Evolutionary conservation across 805 yeast species (phyloP).

Genomic region (Metschnikowia chrysomelidarum): DNA sequence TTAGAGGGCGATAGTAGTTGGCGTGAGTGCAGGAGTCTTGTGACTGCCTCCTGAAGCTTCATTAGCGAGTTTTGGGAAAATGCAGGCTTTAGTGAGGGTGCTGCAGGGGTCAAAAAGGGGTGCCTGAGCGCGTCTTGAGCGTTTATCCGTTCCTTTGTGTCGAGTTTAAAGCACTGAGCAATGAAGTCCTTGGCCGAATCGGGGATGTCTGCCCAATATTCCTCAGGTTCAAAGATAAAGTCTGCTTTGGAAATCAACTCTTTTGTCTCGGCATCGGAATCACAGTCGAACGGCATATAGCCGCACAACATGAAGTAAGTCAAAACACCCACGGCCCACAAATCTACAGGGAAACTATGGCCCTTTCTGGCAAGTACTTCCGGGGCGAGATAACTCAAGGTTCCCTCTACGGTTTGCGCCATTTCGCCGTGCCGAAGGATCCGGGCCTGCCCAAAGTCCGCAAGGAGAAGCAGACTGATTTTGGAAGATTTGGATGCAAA

Average conservation of each 20-base stretch:
- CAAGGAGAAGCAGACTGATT: slow-evolving; percentile 43
- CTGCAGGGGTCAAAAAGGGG: slow-evolving; percentile 29
- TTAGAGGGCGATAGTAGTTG: slow-evolving; percentile 3
- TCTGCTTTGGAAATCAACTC: slow-evolving; percentile 61
- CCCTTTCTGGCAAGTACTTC: slow-evolving; percentile 54
- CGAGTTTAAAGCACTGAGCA: slow-evolving; percentile 48
- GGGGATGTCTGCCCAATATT: slow-evolving; percentile 52
- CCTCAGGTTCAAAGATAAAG: slow-evolving; percentile 59
- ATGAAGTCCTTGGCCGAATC: slow-evolving; percentile 58
- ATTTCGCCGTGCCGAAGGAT: slow-evolving; percentile 29
- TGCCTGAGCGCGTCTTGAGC: slow-evolving; percentile 46
- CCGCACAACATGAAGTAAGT: slow-evolving; percentile 71
- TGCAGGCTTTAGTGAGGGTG: slow-evolving; percentile 7
- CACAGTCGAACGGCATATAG: slow-evolving; percentile 77
- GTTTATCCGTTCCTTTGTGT: slow-evolving; percentile 45
- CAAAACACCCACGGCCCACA: slow-evolving; percentile 77
- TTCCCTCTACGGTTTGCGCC: slow-evolving; percentile 41
- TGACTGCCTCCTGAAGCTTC: slow-evolving; percentile 17
- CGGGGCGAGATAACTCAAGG: slow-evolving; percentile 75
- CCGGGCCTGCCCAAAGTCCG: slow-evolving; percentile 66
- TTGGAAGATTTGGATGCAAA: slow-evolving; percentile 39
- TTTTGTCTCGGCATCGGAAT: slow-evolving; percentile 63
- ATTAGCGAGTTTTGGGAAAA: slow-evolving; percentile 15
- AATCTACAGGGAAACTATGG: slow-evolving; percentile 61
- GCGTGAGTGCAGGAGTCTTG: slow-evolving; percentile 15